Base-by-base conservation (phyloP, 768 basidiomycete species). In the Boletus insuetus region DNA sequence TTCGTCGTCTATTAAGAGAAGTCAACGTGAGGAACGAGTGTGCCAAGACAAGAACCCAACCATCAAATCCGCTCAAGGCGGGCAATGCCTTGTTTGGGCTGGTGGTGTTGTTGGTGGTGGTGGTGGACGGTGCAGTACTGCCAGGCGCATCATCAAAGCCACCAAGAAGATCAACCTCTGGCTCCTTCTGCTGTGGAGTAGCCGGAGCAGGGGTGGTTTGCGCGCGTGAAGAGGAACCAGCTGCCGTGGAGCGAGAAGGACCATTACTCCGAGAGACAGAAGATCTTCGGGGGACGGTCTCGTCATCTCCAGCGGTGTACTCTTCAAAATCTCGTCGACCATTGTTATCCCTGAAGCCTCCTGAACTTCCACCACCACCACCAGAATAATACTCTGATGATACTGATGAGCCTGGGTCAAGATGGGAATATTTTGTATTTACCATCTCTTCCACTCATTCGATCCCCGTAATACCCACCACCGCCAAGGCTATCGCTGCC, bases 301-400 rank as follows among this genome's bases (percentile, higher is more conserved):
- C 94, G 56, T 98, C 95, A 55, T 93, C 93, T 2, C 96, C 96
- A 13, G 96, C 97, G 60, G 96, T 91, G 70, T 99, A 99, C 69
- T 98, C 95, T 64, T 98, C 95, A 60, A 84, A 98, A 24, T 82
- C 81, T 52, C 77, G 75, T 16, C 83, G 74, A 39, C 82, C 71
- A 9, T 71, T 69, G 32, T 72, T 76, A 57, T 92, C 89, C 48
- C 81, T 77, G 73, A 88, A 91, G 2, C 79, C 79, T 51, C 79
- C 76, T 39, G 82, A 78, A 42, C 78, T 75, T 4, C 80, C 76
- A 41, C 67, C 67, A 42, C 78, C 75, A 3, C 80, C 76, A 41
- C 67, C 67, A 19, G 74, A 73, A 53, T 75, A 74, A 45, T 62
- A 66, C 48, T 75, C 74, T 77, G 41, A 48, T 55, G 54, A 40